Base-by-base conservation (phyloP, 768 basidiomycete species). In the Russula sp. region DNA sequence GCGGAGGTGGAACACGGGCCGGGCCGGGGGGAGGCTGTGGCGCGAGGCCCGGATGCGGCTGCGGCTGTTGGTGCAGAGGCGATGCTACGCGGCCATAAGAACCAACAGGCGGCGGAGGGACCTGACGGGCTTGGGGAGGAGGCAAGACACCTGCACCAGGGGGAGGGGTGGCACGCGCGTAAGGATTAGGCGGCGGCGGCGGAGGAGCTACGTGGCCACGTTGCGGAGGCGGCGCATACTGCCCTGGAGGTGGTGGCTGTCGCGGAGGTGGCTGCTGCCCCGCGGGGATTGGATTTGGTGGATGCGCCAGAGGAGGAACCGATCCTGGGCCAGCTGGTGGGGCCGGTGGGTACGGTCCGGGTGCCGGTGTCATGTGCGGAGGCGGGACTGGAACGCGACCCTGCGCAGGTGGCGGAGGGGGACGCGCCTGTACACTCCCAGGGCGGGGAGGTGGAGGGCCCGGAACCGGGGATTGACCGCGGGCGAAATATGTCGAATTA, bases 371-470 rank as follows among this genome's bases (percentile, higher is more conserved):
- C 10, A 51, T 16, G 18, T 58, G 61, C 39, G 52, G 38, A 29
- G 60, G 64, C n/a, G 59, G 59, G 10, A 52, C 45, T 4, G 57
- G 47, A 10, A 56, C 41, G 34, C 65, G 65, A 35, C 61, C 51
- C 22, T 55, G 52, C 13, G 38, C 18, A 11, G 62, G 61, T 16
- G 66, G 64, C 5, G 64, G 66, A 39, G 63, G 63, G 10, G 59
- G 20, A 18, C 65, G 65, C 20, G 72, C 77, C 34, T 77, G 74
- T 0, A 82, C 81, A 65, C 82, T 83, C 29, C 80, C 81, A 5
- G 82, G 83, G 16, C 83, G 76, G 11, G 84, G 82, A 5, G 84
- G 83, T 1, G 84, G 85, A 0, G 83, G 85, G 41, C 79, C 74
- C 9, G 66, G 66, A 11, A 68, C 73, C 3, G 77, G 75, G 8